A percentile compares a stretch with the other conserved stretches of the same genome.
Evolutionary conservation across 2,329 filamentous ascomycete genomes (phyloP).

Genomic region (Domatiomyces globalis): DNA sequence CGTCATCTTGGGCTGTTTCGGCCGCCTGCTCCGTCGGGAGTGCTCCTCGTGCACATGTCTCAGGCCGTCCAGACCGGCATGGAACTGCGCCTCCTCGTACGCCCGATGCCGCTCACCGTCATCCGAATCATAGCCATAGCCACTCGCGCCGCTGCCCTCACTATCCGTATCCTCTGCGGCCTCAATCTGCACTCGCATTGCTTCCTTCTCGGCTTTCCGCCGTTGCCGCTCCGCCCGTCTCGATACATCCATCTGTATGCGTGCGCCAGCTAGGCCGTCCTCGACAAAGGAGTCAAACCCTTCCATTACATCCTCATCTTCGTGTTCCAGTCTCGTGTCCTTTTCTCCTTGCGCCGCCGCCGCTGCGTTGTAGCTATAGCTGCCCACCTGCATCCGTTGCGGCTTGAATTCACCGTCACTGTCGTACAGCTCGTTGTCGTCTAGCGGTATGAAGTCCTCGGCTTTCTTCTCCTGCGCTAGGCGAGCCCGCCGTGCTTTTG

Average conservation of each 20-base stretch:
- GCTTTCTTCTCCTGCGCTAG: slow-evolving; percentile 51
- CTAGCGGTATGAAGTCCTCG: slow-evolving; percentile 30
- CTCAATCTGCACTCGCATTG: slow-evolving; percentile 73
- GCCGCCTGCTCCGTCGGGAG: slow-evolving; percentile 9
- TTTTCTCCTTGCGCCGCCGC: slow-evolving; percentile 42
- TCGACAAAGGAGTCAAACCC: slow-evolving; percentile 87
- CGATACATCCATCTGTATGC: not conserved
- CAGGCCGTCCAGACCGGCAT: slow-evolving; percentile 68
- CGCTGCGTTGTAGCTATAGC: slow-evolving; percentile 14
- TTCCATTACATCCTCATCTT: slow-evolving; percentile 87
- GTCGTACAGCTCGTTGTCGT: slow-evolving; percentile 21
- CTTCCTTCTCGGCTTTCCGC: slow-evolving; percentile 27
- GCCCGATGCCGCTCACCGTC: slow-evolving; percentile 54
- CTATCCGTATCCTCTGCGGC: slow-evolving; percentile 58
- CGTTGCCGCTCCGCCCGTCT: not conserved
- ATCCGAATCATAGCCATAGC: slow-evolving; percentile 29
- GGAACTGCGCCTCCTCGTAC: slow-evolving; percentile 76
- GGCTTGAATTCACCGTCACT: slow-evolving; percentile 17
- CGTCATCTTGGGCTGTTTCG: slow-evolving; percentile 13
- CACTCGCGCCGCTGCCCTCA: slow-evolving; percentile 39
- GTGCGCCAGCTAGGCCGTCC: slow-evolving; percentile 40
- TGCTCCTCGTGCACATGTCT: slow-evolving; percentile 5
- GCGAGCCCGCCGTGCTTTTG: slow-evolving; percentile 76
- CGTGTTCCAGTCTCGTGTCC: slow-evolving; percentile 60
- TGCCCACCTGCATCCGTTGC: slow-evolving; percentile 23